Conservation (phyloP, 208 protist species). For the Trypanosoma brucei region DNA sequence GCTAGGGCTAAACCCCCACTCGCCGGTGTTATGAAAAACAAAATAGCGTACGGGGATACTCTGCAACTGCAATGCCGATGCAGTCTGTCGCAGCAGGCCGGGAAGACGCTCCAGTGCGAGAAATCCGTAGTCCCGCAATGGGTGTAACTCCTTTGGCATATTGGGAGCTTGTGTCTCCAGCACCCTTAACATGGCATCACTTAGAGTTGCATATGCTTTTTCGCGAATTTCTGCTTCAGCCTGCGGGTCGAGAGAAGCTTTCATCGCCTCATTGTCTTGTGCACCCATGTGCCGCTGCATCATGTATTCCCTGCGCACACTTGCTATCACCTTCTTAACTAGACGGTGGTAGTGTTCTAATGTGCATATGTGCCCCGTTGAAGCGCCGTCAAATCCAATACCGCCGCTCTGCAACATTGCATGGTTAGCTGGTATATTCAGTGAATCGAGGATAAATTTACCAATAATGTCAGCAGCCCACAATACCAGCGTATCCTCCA, state of each 20-base stretch:
- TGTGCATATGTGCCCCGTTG: slow-evolving; percentile 66
- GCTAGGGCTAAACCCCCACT: slow-evolving; percentile 11
- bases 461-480: slow-evolving; percentile 72
- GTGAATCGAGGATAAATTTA: slow-evolving; percentile 68
- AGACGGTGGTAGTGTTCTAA: slow-evolving; percentile 72
- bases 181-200: slow-evolving; percentile 58
- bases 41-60: slow-evolving; percentile 73
- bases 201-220: slow-evolving; percentile 58
- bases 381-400: not conserved
- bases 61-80: slow-evolving; percentile 55
- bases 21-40: slow-evolving; percentile 73
- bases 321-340: slow-evolving; percentile 52
- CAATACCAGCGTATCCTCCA: slow-evolving; percentile 32
- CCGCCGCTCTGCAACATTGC: not conserved
- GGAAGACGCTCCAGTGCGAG: slow-evolving; percentile 68
- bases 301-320: slow-evolving; percentile 58
- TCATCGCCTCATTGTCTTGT: slow-evolving; percentile 1
- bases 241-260: slow-evolving; percentile 34
- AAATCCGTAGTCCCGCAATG: slow-evolving; percentile 56
- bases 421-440: slow-evolving; percentile 51
- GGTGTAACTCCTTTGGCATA: slow-evolving; percentile 50
- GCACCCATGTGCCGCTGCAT: slow-evolving; percentile 12
- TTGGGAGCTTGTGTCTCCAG: slow-evolving; percentile 32
- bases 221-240: slow-evolving; percentile 57
- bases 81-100: slow-evolving; percentile 50